phyloP scores from a whole-genome alignment of 257 asterid genomes.

The Galeopsis tetrahit region DNA sequence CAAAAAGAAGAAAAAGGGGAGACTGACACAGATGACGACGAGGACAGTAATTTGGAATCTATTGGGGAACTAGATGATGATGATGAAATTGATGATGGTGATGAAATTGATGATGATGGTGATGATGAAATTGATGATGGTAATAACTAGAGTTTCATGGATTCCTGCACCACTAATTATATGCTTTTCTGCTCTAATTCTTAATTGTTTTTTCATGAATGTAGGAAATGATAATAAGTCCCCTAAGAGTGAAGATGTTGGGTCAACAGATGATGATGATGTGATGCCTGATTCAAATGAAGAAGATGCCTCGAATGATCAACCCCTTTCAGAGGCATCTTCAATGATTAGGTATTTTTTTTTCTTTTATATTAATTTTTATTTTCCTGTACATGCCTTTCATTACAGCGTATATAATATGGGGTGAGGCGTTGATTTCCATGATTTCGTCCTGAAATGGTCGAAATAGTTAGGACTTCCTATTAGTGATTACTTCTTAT shows the following conservation, averaged over 20 bases:
- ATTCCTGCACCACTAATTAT: no score
- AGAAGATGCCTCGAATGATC: conserved; percentile 46
- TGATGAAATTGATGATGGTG: no score
- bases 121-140: conserved; percentile 42
- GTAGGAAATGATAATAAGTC: conserved; percentile 52
- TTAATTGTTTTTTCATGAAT: conserved; percentile 18
- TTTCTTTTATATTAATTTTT: conserved; percentile 19
- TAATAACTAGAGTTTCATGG: conserved; percentile 7
- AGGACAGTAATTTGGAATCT: conserved; percentile 44
- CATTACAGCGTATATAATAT: conserved; percentile 7
- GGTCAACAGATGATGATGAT: conserved; percentile 35
- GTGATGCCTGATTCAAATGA: conserved; percentile 66
- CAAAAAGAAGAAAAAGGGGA: conserved; percentile 69
- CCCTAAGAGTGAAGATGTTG: conserved; percentile 48
- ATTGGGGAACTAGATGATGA: conserved; percentile 38
- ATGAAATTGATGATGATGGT: conserved; percentile 47
- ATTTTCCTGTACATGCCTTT: conserved; percentile 10
- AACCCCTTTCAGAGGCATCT: conserved; percentile 44
- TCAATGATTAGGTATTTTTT: conserved; percentile 55
- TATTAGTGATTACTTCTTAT: conserved; percentile 8
- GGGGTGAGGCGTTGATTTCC: background rate
- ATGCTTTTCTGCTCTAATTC: conserved; percentile 10
- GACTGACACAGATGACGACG: conserved; percentile 64
- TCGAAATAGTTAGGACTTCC: background rate
- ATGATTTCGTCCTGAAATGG: conserved; percentile 11